Evolutionary conservation across 2,329 filamentous ascomycete species (phyloP).

Genomic region (Colletotrichum siamense): DNA sequence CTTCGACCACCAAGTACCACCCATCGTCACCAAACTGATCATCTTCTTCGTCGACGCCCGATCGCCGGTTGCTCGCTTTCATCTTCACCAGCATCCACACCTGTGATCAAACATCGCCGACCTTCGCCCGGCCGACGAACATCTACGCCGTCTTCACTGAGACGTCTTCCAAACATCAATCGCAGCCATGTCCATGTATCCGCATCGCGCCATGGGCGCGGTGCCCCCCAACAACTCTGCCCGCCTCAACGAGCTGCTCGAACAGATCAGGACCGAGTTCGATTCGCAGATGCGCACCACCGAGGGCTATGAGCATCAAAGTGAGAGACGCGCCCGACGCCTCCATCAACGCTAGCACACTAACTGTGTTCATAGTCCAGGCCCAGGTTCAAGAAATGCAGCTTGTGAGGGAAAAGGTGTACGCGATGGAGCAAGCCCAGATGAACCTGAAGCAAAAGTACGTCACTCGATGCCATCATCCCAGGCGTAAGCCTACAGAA

Average conservation of each 20-base stretch:
- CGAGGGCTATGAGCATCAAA: conserved; percentile 90
- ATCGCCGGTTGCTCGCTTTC: background rate
- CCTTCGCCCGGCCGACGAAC: background rate
- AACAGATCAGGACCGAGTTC: conserved; percentile 90
- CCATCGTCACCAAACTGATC: background rate
- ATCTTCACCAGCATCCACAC: background rate
- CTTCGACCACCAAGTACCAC: background rate
- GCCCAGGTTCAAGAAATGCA: conserved; percentile 95
- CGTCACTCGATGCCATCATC: conserved; percentile 35
- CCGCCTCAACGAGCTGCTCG: conserved; percentile 89
- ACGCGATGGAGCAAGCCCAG: conserved; percentile 89
- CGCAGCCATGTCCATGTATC: conserved; percentile 77
- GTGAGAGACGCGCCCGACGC: conserved; percentile 63
- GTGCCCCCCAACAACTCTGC: conserved; percentile 63
- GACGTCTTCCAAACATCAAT: background rate
- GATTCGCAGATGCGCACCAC: conserved; percentile 82
- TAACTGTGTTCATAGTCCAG: conserved; percentile 65
- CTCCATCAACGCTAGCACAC: background rate
- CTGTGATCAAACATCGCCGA: conserved; percentile 2
- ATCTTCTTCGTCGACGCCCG: background rate
- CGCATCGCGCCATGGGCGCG: conserved; percentile 82
- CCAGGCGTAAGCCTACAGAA: background rate
- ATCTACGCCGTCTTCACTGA: background rate
- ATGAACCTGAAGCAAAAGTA: conserved; percentile 91
- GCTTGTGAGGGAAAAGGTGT: conserved; percentile 91